Evolutionary conservation across 805 yeast genomes (phyloP).

Genomic region (Wickerhamiella azymoides): DNA sequence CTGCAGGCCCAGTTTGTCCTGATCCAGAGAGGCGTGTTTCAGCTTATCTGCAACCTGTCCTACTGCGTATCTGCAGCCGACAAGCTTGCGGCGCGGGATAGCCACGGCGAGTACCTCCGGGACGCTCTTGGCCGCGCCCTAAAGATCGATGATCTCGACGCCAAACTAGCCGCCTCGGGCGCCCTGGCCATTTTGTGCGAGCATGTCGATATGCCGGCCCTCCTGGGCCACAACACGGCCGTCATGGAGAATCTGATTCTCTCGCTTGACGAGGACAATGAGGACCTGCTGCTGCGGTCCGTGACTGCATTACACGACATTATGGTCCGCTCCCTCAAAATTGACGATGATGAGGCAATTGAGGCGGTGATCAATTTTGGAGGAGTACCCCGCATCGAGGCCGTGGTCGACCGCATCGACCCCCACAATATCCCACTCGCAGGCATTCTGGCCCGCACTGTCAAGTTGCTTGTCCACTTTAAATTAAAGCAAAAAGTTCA

Average conservation of each 20-base stretch:
- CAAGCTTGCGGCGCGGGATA: slow-evolving; percentile 24
- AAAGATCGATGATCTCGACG: slow-evolving; percentile 22
- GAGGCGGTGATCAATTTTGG: slow-evolving; percentile 17
- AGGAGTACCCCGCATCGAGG: slow-evolving; percentile 16
- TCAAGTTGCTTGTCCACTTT: slow-evolving; percentile 15
- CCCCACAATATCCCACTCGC: slow-evolving; percentile 10
- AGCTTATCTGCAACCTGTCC: slow-evolving; percentile 49
- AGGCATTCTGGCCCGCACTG: slow-evolving; percentile 11
- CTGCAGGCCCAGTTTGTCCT: slow-evolving; percentile 33
- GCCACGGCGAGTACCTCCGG: slow-evolving; percentile 21
- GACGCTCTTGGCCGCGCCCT: slow-evolving; percentile 21
- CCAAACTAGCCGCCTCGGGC: slow-evolving; percentile 29
- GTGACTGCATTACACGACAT: slow-evolving; percentile 19
- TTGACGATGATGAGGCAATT: slow-evolving; percentile 18
- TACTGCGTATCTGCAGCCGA: slow-evolving; percentile 26
- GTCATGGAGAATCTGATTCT: slow-evolving; percentile 18
- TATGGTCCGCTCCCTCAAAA: slow-evolving; percentile 12
- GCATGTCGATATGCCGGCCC: slow-evolving; percentile 25
- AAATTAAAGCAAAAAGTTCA: slow-evolving; percentile 5
- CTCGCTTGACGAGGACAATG: slow-evolving; percentile 17
- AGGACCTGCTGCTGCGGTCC: slow-evolving; percentile 21
- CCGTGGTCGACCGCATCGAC: slow-evolving; percentile 13
- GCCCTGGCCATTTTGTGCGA: slow-evolving; percentile 28
- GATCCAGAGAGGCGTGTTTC: slow-evolving; percentile 48
- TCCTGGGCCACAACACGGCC: slow-evolving; percentile 19